Percentiles rank a stretch among this genome's conserved stretches.
Conservation (phyloP, 2,329 filamentous ascomycete species). For the Ascochyta clinopodiicola region DNA sequence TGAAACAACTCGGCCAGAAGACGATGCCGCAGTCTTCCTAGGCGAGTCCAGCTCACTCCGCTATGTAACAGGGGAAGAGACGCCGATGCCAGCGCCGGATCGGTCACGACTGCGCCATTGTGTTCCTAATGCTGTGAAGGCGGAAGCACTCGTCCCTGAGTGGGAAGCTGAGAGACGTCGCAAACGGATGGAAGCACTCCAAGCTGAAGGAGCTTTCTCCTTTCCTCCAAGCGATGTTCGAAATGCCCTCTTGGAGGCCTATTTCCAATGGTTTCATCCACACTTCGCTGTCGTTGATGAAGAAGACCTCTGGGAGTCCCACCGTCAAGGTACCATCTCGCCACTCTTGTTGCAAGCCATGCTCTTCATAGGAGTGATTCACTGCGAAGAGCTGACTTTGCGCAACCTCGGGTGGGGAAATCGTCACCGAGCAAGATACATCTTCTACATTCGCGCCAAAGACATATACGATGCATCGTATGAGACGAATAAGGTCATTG, state of each 20-base stretch:
- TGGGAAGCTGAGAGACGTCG: conserved; percentile 45
- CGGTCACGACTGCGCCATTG: conserved; percentile 37
- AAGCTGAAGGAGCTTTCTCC: conserved; percentile 52
- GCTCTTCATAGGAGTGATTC: conserved; percentile 62
- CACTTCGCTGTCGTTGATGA: conserved; percentile 63
- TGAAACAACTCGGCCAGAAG: conserved; percentile 32
- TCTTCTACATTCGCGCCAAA: conserved; percentile 59
- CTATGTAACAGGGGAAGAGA: conserved; percentile 51
- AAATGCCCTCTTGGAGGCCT: conserved; percentile 56
- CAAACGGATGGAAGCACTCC: conserved; percentile 46
- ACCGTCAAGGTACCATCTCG: conserved; percentile 54
- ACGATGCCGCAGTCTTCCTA: conserved; percentile 47
- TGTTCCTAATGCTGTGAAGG: conserved; percentile 42
- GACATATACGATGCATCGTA: conserved; percentile 62
- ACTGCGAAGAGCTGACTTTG: conserved; percentile 58
- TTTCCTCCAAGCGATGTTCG: conserved; percentile 55
- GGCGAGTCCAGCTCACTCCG: conserved; percentile 58
- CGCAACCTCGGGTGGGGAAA: conserved; percentile 55
- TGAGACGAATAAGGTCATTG: conserved; percentile 58
- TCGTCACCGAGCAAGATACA: conserved; percentile 58
- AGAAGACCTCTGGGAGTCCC: conserved; percentile 50
- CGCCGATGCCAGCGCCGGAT: conserved; percentile 32
- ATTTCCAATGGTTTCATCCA: conserved; percentile 65
- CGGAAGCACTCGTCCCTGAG: conserved; percentile 47
- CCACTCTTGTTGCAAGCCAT: conserved; percentile 61